Base-by-base conservation (phyloP, 768 basidiomycete species). In the Antrodiella citrinella region DNA sequence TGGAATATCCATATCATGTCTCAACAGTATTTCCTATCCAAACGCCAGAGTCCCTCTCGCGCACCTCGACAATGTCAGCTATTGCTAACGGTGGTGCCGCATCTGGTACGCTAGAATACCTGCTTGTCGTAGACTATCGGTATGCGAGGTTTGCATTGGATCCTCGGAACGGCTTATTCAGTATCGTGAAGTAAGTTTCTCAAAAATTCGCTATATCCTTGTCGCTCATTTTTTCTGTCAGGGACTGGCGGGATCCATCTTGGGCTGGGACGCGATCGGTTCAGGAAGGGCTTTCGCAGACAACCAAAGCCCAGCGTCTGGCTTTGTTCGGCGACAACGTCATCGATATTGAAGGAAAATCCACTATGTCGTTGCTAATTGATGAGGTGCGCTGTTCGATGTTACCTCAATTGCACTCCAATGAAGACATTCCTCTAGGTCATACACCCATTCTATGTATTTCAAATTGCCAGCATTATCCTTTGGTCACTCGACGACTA, bases 371-470 rank as follows among this genome's bases (percentile, higher is more conserved):
- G 13, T 75, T 99, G 2, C 72, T 98, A 4, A 69, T 97, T 18
- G 93, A 97, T 56, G 96, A 98, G 77, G 92, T 91, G 65, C 48
- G 69, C 62, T 13, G 48, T 12, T 30, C 30, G 15, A 15, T 35
- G 15, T 35, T 15, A 7, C 30, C 24, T 23, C 5, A 4, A 9
- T 18, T 2, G 45, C 40, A 4, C 46, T 25, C 38, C 47, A 26
- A 47, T 51, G 21, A 46, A 22, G 23, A 3, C 10, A 46, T n/a
- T 10, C n/a, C 4, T 18, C 2, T 54, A 84, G 91, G 81, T 96
- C 42, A 85, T 98, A 35, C 95, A 98, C 62, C 96, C 96, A 0
- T 98, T 98, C 68, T 98, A 97, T 63, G 86, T 99, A 49, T 99
- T 99, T 62, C 96, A 99, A 75, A 84, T 97, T 56, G 91, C 91